These are phyloP conservation scores for Selaginella moellendorffii DNA, from an alignment of 75 land plant genomes.

Conservation along the genomic window DNA sequence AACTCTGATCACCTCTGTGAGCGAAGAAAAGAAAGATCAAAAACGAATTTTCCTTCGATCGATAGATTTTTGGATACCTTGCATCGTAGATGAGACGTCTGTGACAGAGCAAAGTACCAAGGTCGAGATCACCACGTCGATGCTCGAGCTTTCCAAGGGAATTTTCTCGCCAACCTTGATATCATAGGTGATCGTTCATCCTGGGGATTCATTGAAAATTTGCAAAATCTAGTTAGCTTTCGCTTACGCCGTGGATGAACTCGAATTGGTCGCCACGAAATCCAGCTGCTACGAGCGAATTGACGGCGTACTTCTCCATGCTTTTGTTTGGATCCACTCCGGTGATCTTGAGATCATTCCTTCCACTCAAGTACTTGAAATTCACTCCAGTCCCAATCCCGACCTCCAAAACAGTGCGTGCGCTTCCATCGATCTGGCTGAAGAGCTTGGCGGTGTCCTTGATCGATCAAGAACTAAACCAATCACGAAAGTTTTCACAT, in stretches of 20 bases:
- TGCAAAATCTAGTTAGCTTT: not conserved
- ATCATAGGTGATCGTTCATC: not conserved
- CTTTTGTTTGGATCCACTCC: constrained; percentile 70
- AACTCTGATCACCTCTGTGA: constrained; percentile 81
- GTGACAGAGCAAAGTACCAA: constrained; percentile 71
- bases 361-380: constrained; percentile 30
- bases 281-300: constrained; percentile 44
- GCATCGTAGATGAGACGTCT: constrained; percentile 40
- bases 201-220: not conserved
- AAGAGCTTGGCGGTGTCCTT: too few relatives aligned
- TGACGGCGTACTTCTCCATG: constrained; percentile 66
- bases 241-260: constrained; percentile 51
- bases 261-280: constrained; percentile 35
- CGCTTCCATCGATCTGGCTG: constrained; percentile 31
- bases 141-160: constrained; percentile 34
- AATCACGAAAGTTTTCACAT: too few relatives aligned
- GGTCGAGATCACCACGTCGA: constrained; percentile 63
- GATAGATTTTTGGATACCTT: constrained; percentile 29
- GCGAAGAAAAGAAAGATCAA: not conserved
- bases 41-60: not conserved
- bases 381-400: constrained; percentile 83
- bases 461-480: too few relatives aligned
- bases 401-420: constrained; percentile 45
- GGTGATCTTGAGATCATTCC: constrained; percentile 23
- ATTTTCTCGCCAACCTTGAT: constrained; percentile 61